These are phyloP conservation scores for Diplodia intermedia DNA, from an alignment of 2,329 filamentous ascomycete genomes.

Conservation along the genomic window DNA sequence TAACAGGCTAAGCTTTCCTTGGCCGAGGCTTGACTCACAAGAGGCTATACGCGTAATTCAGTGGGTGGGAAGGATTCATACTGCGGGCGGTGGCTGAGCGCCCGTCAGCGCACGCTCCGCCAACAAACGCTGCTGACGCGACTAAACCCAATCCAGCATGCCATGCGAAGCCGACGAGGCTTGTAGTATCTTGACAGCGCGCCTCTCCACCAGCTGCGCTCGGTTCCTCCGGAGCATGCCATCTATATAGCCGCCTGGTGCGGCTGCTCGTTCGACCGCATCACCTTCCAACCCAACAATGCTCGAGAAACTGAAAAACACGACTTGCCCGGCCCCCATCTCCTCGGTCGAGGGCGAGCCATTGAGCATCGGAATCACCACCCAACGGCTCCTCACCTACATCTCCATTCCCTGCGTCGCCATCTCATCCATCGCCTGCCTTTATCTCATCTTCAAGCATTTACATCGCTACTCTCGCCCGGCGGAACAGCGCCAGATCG, in stretches of 20 bases:
- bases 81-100: slow-evolving; percentile 11
- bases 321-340: slow-evolving; percentile 17
- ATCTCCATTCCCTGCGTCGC: slow-evolving; percentile 34
- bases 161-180: neutral
- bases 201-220: neutral
- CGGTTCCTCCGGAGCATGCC: neutral
- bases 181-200: neutral
- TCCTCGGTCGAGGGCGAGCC: slow-evolving; percentile 1
- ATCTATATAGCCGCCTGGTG: neutral
- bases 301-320: neutral
- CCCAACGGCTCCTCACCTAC: slow-evolving; percentile 34
- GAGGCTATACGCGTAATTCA: neutral
- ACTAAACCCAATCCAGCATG: neutral
- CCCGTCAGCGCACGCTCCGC: neutral
- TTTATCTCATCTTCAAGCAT: slow-evolving; percentile 39
- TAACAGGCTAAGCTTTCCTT: slow-evolving; percentile 7
- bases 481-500: slow-evolving; percentile 43
- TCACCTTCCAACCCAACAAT: neutral
- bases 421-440: slow-evolving; percentile 35
- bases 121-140: neutral
- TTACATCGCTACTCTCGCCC: slow-evolving; percentile 40
- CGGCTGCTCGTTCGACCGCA: too few relatives aligned
- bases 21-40: neutral
- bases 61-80: neutral
- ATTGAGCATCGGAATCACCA: slow-evolving; percentile 31